phyloP scores from a whole-genome alignment of 345 rosid species.

The Excoecaria agallocha region DNA sequence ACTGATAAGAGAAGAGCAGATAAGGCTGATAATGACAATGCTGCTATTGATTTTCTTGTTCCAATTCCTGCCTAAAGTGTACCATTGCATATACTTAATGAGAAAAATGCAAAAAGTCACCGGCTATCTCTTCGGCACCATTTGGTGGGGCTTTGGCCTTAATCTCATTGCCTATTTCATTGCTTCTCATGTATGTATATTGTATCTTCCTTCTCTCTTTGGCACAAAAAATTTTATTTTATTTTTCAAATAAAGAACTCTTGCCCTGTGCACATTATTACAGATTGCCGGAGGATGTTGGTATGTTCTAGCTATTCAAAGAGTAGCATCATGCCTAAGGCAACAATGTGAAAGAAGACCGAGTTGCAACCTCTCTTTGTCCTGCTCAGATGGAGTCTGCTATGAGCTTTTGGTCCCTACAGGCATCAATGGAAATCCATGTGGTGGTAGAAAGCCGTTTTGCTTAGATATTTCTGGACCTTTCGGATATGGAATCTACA shows the following conservation, averaged over 20 bases:
- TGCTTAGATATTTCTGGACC: conserved; percentile 73
- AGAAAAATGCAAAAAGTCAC: conserved; percentile 82
- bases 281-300: conserved; percentile 95
- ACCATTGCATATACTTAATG: conserved; percentile 73
- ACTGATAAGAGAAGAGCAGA: conserved; percentile 56
- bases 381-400: conserved; percentile 70
- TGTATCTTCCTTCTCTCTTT: background rate
- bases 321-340: conserved; percentile 70
- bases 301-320: conserved; percentile 83
- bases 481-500: conserved; percentile 65
- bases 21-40: conserved; percentile 63
- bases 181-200: conserved; percentile 70
- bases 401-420: conserved; percentile 41
- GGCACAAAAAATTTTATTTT: too few species aligned
- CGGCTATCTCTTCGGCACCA: conserved; percentile 85
- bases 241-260: background rate
- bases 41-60: conserved; percentile 53
- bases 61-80: conserved; percentile 78
- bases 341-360: conserved; percentile 52
- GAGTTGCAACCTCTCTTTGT: conserved; percentile 48
- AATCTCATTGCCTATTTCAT: conserved; percentile 90
- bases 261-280: too few species aligned
- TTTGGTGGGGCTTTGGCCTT: conserved; percentile 97
- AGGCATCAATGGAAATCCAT: conserved; percentile 35
- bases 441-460: conserved; percentile 50